Evolutionary conservation across 345 rosid species (phyloP).

Genomic region (Aurinia saxatilis): DNA sequence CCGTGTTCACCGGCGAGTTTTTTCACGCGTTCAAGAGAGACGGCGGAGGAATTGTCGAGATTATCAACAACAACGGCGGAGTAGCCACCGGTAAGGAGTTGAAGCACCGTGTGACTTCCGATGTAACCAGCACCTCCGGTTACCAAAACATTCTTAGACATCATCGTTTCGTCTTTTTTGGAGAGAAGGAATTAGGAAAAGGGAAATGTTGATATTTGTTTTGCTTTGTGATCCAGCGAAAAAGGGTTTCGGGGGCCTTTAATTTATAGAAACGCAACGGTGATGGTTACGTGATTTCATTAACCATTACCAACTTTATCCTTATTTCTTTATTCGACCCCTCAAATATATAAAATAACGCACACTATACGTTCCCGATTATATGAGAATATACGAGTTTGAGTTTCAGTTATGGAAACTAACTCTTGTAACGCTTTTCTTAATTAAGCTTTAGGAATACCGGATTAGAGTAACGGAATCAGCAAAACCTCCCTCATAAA

Average conservation of each 20-base stretch:
- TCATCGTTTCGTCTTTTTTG: neutral
- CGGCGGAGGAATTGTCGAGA: constrained; percentile 63
- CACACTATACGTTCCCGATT: neutral
- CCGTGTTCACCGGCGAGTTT: constrained; percentile 55
- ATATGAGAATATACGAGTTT: neutral
- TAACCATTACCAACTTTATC: constrained; percentile 4
- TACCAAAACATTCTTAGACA: constrained; percentile 54
- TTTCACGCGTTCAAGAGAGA: constrained; percentile 49
- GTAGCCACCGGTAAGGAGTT: constrained; percentile 62
- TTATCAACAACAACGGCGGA: constrained; percentile 64
- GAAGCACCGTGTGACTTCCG: constrained; percentile 94
- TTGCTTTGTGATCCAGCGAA: constrained; percentile 5
- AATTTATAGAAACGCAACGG: neutral
- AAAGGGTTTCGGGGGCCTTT: constrained; percentile 8
- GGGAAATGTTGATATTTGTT: neutral
- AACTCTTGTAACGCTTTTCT: neutral
- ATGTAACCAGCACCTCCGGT: constrained; percentile 97
- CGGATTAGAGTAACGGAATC: neutral
- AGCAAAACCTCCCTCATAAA: too few species aligned
- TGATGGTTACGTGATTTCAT: constrained; percentile 14
- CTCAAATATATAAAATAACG: too few species aligned
- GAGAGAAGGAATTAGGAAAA: neutral
- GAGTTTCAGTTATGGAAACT: neutral
- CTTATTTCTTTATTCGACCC: neutral
- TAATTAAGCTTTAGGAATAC: neutral